Conservation (phyloP, 768 basidiomycete genomes). For the Tricholoma sp. region DNA sequence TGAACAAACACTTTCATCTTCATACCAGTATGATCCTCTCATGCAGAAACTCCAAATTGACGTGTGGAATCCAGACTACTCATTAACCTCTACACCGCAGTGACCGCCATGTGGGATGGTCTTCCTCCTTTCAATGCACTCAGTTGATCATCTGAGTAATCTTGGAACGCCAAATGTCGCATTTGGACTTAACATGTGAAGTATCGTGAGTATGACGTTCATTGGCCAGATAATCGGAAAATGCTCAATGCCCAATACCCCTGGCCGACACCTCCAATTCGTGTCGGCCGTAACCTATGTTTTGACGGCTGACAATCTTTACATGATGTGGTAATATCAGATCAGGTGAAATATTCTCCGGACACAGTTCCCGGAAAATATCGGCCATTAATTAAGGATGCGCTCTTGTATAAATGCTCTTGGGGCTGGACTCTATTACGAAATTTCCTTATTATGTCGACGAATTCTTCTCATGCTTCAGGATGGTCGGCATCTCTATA, state of each 20-base stretch:
- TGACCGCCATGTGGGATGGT: not conserved
- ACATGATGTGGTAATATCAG: not conserved
- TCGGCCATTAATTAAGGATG: not conserved
- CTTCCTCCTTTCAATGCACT: not conserved
- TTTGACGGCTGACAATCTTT: not conserved
- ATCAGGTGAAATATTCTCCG: not conserved
- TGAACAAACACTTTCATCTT: no score
- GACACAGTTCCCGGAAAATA: not conserved
- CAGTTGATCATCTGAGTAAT: not conserved
- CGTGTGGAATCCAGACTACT: not conserved
- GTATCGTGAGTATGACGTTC: not conserved
- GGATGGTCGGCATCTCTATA: slow-evolving; percentile 63
- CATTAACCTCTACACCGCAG: not conserved
- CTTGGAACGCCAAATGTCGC: not conserved
- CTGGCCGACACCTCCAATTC: not conserved
- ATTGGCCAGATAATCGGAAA: not conserved
- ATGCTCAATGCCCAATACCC: not conserved
- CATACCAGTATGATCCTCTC: not conserved
- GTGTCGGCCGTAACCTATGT: not conserved
- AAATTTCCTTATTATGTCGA: not conserved
- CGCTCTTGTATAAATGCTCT: not conserved
- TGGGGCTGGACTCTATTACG: not conserved
- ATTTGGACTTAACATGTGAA: not conserved
- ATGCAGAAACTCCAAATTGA: not conserved
- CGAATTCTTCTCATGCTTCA: slow-evolving; percentile 23